Evolutionary conservation across 2,329 filamentous ascomycete genomes (phyloP).

Genomic region (Macrophomina phaseolina): DNA sequence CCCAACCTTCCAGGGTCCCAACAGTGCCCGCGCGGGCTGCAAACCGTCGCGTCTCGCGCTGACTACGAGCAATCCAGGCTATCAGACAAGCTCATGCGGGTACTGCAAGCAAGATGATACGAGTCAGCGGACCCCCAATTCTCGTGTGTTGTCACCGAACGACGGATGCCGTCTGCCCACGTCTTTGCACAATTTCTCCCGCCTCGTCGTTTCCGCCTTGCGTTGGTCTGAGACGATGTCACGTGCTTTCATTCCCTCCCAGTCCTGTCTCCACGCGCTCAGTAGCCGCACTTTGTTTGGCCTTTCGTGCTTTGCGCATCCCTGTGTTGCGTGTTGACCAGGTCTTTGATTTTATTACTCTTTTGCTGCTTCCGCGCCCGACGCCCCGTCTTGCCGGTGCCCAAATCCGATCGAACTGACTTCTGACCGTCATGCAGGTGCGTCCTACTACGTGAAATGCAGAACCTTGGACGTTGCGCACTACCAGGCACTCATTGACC

Average conservation of each 20-base stretch:
- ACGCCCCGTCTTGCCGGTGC: not conserved
- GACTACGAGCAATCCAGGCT: conserved; percentile 44
- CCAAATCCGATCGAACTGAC: conserved; percentile 2
- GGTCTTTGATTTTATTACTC: not conserved
- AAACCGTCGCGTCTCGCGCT: conserved; percentile 27
- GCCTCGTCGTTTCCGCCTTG: conserved; percentile 7
- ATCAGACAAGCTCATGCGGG: conserved; percentile 55
- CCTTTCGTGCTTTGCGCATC: not conserved
- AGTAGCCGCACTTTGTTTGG: not conserved
- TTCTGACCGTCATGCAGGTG: conserved; percentile 57
- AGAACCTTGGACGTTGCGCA: conserved; percentile 66
- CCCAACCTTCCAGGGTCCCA: not conserved
- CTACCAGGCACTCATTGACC: conserved; percentile 75
- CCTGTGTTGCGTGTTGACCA: conserved; percentile 4
- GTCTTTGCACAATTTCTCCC: conserved; percentile 21
- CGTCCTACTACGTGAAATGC: conserved; percentile 72
- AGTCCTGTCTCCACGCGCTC: conserved; percentile 13
- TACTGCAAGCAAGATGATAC: conserved; percentile 56
- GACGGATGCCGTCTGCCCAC: conserved; percentile 18
- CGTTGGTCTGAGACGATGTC: conserved; percentile 1
- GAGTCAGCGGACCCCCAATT: conserved; percentile 54
- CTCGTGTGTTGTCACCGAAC: conserved; percentile 50
- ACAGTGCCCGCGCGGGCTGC: conserved; percentile 2
- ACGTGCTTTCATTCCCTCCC: conserved; percentile 20
- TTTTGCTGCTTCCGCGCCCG: not conserved